These are phyloP conservation scores for Vigna nakashimae DNA, from an alignment of 306 rosid species.

Conservation along the genomic window DNA sequence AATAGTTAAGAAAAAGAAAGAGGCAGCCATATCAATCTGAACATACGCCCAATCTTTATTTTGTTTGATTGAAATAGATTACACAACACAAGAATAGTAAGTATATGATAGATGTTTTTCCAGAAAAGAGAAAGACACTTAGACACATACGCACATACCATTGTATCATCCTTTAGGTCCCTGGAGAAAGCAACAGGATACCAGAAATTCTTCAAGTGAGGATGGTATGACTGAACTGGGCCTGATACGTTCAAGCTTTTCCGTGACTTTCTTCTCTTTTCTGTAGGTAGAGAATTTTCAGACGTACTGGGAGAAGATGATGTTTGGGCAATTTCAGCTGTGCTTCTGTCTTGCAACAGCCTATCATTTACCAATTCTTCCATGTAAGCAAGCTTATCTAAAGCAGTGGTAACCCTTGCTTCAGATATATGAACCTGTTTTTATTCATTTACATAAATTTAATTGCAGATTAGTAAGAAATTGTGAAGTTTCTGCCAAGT, in stretches of 20 bases:
- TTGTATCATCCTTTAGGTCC: conserved; percentile 81
- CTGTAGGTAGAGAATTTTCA: conserved; percentile 45
- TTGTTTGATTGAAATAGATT: neutral
- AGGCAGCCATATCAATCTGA: neutral
- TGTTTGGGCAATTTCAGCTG: conserved; percentile 57
- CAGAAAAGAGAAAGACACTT: neutral
- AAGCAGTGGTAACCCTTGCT: conserved; percentile 89
- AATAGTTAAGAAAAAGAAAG: neutral
- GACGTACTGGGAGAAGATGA: conserved; percentile 69
- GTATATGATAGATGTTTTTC: neutral
- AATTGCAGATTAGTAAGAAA: neutral
- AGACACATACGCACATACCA: conserved; percentile 59
- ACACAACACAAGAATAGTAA: conserved; percentile 4
- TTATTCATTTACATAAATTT: conserved; percentile 45
- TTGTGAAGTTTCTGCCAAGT: conserved; percentile 1
- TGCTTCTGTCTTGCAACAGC: conserved; percentile 66
- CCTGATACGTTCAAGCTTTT: conserved; percentile 89
- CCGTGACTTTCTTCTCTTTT: conserved; percentile 49
- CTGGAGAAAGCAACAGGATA: conserved; percentile 89
- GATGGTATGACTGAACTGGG: conserved; percentile 88
- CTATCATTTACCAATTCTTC: conserved; percentile 91
- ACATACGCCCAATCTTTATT: neutral
- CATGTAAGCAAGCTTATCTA: conserved; percentile 98
- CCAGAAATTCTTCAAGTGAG: conserved; percentile 94
- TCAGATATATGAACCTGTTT: conserved; percentile 95